Conservation (phyloP, 768 basidiomycete genomes). For the Podaxis sp. region DNA sequence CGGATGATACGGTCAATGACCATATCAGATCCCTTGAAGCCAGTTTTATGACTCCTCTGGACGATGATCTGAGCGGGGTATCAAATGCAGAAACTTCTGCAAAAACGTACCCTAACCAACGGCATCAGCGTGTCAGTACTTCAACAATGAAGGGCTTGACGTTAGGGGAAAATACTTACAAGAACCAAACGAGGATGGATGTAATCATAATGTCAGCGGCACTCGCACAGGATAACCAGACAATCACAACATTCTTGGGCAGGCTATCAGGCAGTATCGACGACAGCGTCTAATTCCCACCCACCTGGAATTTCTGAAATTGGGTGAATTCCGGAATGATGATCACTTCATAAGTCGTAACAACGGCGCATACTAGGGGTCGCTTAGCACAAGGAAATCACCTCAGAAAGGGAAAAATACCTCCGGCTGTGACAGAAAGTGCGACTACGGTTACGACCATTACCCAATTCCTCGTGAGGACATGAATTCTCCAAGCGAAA, state of each 20-base stretch:
- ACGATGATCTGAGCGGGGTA: background rate
- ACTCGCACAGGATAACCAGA: slow-evolving; percentile 40
- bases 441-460: slow-evolving; percentile 16
- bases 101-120: slow-evolving; percentile 3
- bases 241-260: slow-evolving; percentile 19
- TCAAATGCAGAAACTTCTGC: background rate
- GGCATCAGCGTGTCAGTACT: background rate
- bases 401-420: slow-evolving; percentile 14
- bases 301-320: slow-evolving; percentile 25
- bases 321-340: slow-evolving; percentile 20
- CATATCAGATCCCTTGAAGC: slow-evolving; percentile 36
- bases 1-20: slow-evolving; percentile 39
- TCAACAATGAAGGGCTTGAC: too few species aligned
- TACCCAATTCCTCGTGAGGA: slow-evolving; percentile 20
- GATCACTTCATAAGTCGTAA: slow-evolving; percentile 22
- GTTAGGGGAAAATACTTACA: slow-evolving; percentile 25
- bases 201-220: slow-evolving; percentile 40
- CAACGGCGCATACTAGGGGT: slow-evolving; percentile 22
- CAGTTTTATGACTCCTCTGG: slow-evolving; percentile 37
- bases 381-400: background rate
- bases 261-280: background rate
- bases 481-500: slow-evolving; percentile 33
- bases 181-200: slow-evolving; percentile 34
- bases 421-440: slow-evolving; percentile 15
- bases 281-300: background rate